Percentiles rank a stretch among this genome's conserved stretches.
These are phyloP conservation scores for Fusarium brachygibbosum DNA, from an alignment of 2,329 filamentous ascomycete genomes.

Conservation along the genomic window DNA sequence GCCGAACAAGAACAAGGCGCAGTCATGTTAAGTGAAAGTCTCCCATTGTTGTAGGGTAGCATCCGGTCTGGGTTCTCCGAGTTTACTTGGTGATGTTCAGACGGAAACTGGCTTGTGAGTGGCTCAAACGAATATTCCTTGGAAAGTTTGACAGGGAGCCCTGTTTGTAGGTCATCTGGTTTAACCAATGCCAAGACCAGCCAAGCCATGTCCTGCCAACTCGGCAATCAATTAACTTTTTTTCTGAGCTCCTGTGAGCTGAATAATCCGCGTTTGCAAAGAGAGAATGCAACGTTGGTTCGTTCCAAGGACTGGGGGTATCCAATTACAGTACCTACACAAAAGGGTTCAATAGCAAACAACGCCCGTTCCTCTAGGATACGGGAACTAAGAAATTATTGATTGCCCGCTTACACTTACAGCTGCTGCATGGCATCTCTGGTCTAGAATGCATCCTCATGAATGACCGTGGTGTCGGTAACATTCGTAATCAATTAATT, in stretches of 20 bases:
- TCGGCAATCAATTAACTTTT: constrained; percentile 18
- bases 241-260: constrained; percentile 12
- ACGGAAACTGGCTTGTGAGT: constrained; percentile 31
- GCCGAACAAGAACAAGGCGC: constrained; percentile 26
- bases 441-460: constrained; percentile 8
- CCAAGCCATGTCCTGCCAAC: constrained; percentile 21
- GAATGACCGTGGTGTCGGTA: constrained; percentile 26
- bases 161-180: constrained; percentile 20
- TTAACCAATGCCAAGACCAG: constrained; percentile 10
- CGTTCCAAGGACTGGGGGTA: constrained; percentile 11
- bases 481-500: constrained; percentile 18
- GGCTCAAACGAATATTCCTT: constrained; percentile 13
- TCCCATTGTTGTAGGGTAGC: constrained; percentile 35
- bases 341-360: not conserved
- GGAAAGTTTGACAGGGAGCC: constrained; percentile 25
- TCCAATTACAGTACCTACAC: constrained; percentile 12
- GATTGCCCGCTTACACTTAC: constrained; percentile 7
- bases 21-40: constrained; percentile 1
- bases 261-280: constrained; percentile 12
- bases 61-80: constrained; percentile 3
- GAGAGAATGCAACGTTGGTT: constrained; percentile 29
- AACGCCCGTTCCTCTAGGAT: constrained; percentile 5
- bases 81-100: constrained; percentile 22
- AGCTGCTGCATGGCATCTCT: not conserved
- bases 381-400: constrained; percentile 24